These are phyloP conservation scores for Pisolithus albus DNA, from an alignment of 768 basidiomycete species.

Conservation along the genomic window DNA sequence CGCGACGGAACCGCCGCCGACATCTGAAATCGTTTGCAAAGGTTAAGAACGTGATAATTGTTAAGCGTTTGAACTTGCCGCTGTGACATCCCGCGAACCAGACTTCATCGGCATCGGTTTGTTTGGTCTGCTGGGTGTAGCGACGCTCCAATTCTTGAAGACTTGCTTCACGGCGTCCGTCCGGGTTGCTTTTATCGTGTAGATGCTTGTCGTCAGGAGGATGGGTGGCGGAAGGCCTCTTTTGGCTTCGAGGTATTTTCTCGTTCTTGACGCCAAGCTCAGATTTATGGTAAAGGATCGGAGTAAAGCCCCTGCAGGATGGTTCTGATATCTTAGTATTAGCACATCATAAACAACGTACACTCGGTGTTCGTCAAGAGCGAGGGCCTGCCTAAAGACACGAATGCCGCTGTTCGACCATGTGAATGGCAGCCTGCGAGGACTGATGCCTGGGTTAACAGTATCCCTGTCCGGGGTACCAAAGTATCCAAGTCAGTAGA, in stretches of 20 bases:
- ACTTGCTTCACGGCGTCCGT: too few species aligned
- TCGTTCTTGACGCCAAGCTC: conserved; percentile 42
- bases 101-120: conserved; percentile 65
- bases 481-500: neutral
- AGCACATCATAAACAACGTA: too few species aligned
- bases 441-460: conserved; percentile 59
- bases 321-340: too few species aligned
- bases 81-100: conserved; percentile 77
- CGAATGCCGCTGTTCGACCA: conserved; percentile 51
- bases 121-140: conserved; percentile 28
- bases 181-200: too few species aligned
- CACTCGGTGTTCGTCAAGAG: conserved; percentile 52
- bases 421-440: conserved; percentile 60
- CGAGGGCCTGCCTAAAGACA: conserved; percentile 62
- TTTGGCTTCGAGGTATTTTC: conserved; percentile 37
- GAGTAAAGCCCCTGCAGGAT: conserved; percentile 23
- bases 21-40: neutral
- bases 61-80: conserved; percentile 33
- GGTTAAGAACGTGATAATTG: neutral
- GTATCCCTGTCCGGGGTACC: conserved; percentile 48
- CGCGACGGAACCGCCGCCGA: conserved; percentile 59
- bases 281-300: conserved; percentile 33
- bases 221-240: conserved; percentile 9
- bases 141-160: conserved; percentile 32
- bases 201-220: too few species aligned